Evolutionary conservation across 768 basidiomycete species (phyloP).

Genomic region (Rhizopogon vesiculosus): DNA sequence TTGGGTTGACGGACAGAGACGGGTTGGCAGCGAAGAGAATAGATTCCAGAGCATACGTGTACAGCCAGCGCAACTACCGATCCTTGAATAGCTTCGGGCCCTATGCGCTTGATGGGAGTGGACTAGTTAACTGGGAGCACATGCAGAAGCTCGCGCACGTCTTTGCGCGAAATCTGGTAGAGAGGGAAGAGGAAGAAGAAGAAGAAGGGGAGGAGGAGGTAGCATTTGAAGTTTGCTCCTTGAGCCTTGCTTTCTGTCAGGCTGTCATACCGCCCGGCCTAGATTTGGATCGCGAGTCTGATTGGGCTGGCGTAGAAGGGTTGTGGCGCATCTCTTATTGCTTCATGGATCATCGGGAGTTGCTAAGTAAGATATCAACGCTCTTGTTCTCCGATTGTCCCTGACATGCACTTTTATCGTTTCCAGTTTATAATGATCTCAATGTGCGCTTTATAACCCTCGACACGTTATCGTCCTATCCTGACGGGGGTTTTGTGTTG

Average conservation of each 20-base stretch:
- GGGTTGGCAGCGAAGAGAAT: constrained; percentile 25
- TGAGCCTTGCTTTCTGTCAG: constrained; percentile 54
- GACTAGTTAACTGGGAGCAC: constrained; percentile 55
- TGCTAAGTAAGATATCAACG: constrained; percentile 44
- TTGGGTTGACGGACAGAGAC: constrained; percentile 50
- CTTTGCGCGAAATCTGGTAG: constrained; percentile 49
- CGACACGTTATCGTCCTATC: background rate
- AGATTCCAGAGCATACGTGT: constrained; percentile 51
- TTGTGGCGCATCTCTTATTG: constrained; percentile 61
- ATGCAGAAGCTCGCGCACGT: constrained; percentile 51
- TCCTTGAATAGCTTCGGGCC: constrained; percentile 53
- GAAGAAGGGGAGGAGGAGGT: constrained; percentile 27
- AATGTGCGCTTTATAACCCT: constrained; percentile 15
- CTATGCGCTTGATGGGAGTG: constrained; percentile 39
- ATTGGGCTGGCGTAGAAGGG: constrained; percentile 44
- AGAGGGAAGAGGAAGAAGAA: constrained; percentile 29
- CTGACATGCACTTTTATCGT: constrained; percentile 3
- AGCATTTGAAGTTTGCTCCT: constrained; percentile 27
- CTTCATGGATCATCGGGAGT: constrained; percentile 64
- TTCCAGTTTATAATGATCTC: constrained; percentile 46
- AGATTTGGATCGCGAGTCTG: constrained; percentile 24
- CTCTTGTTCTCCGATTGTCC: background rate
- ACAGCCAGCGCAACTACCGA: constrained; percentile 55
- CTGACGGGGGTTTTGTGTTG: constrained; percentile 1
- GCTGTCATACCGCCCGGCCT: constrained; percentile 37